Conservation (phyloP, 2,329 filamentous ascomycete genomes). For the Calonectria hawksworthii region DNA sequence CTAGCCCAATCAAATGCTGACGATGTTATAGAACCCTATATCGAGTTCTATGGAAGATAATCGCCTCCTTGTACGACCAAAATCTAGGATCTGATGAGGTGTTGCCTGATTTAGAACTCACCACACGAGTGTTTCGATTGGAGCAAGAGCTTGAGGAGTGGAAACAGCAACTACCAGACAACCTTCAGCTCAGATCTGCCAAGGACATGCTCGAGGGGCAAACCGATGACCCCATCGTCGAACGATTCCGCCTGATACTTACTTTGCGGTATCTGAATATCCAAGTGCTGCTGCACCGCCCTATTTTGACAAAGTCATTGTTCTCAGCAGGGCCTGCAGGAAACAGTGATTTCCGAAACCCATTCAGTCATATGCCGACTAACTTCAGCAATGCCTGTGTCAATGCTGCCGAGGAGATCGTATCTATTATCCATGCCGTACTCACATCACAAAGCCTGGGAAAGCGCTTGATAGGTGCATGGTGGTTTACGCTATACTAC, state of each 20-base stretch:
- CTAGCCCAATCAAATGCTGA: accelerated
- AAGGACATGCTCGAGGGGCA: neutral
- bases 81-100: constrained; percentile 32
- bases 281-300: constrained; percentile 49
- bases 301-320: constrained; percentile 26
- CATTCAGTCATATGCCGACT: constrained; percentile 23
- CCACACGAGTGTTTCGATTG: constrained; percentile 27
- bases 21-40: constrained; percentile 21
- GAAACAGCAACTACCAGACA: constrained; percentile 10
- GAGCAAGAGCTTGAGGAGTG: constrained; percentile 34
- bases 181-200: neutral
- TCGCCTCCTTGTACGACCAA: constrained; percentile 26
- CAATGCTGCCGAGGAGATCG: constrained; percentile 17
- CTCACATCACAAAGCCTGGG: constrained; percentile 19
- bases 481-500: constrained; percentile 40
- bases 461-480: constrained; percentile 28
- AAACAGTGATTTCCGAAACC: neutral
- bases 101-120: constrained; percentile 14
- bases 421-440: constrained; percentile 25
- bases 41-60: constrained; percentile 27
- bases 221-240: constrained; percentile 35
- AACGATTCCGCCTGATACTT: constrained; percentile 56
- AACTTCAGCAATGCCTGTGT: constrained; percentile 27
- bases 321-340: neutral
- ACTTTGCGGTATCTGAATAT: constrained; percentile 51